phyloP scores from a whole-genome alignment of 2,329 filamentous ascomycete genomes.

The Purpureocillium lavendulum region DNA sequence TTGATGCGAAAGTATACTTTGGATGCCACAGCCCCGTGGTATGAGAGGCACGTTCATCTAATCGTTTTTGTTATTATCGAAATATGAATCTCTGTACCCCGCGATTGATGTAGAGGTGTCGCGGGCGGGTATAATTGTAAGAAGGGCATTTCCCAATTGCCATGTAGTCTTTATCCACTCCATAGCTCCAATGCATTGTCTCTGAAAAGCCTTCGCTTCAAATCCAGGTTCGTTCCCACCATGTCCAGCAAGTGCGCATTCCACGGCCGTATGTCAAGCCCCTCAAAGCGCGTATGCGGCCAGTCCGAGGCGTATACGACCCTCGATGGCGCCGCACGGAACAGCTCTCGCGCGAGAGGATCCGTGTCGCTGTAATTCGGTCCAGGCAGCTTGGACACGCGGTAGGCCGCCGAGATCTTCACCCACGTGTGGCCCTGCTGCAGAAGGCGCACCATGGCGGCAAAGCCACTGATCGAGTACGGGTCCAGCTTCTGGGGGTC shows the following conservation, averaged over 20 bases:
- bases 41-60: no score
- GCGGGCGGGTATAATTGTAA: no score
- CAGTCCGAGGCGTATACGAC: constrained; percentile 55
- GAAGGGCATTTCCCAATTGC: no score
- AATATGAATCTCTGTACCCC: no score
- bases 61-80: no score
- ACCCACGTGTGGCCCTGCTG: constrained; percentile 40
- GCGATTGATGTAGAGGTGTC: no score
- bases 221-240: neutral
- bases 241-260: constrained; percentile 2
- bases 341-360: constrained; percentile 38
- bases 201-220: neutral
- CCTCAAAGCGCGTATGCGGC: constrained; percentile 55
- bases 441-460: constrained; percentile 25
- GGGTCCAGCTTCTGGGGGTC: constrained; percentile 5
- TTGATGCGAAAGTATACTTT: no score
- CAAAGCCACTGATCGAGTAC: constrained; percentile 15
- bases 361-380: constrained; percentile 34
- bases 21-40: no score
- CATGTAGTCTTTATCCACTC: no score
- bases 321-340: constrained; percentile 30
- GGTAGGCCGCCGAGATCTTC: constrained; percentile 52
- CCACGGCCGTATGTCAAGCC: constrained; percentile 38
- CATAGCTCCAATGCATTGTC: no score
- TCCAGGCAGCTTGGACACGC: constrained; percentile 32